phyloP scores from a whole-genome alignment of 2,329 filamentous ascomycete genomes.

The Trichophaea hybrida region DNA sequence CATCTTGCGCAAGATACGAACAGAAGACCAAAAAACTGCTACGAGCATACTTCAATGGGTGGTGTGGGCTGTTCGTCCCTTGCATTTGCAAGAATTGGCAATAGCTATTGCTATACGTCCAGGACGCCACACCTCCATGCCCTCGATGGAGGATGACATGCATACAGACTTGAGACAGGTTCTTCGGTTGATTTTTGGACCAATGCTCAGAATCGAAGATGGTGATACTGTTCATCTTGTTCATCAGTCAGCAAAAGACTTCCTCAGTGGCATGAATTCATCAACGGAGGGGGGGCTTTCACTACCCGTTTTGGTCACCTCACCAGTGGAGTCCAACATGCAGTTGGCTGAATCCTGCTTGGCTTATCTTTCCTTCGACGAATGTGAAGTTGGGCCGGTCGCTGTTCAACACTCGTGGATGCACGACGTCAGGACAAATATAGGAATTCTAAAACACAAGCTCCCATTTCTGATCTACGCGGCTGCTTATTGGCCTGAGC shows the following conservation, averaged over 20 bases:
- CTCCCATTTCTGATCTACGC: background rate
- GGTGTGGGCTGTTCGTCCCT: slow-evolving; percentile 14
- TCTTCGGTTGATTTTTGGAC: slow-evolving; percentile 17
- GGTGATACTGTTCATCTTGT: slow-evolving; percentile 23
- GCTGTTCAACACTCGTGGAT: background rate
- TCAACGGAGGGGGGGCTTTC: background rate
- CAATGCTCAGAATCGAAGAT: slow-evolving; percentile 20
- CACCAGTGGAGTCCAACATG: background rate
- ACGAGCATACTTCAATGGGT: slow-evolving; percentile 21
- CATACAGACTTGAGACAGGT: slow-evolving; percentile 18
- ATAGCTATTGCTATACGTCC: slow-evolving; percentile 17
- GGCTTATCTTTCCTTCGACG: background rate
- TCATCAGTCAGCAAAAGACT: slow-evolving; percentile 25
- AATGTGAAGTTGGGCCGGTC: background rate
- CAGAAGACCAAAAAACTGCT: slow-evolving; percentile 8
- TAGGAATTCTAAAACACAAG: background rate
- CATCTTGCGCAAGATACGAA: no score
- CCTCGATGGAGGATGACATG: slow-evolving; percentile 18
- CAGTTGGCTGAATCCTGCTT: background rate
- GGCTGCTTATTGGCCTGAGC: background rate
- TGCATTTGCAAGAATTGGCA: slow-evolving; percentile 20
- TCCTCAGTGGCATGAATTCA: slow-evolving; percentile 9
- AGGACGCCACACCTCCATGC: slow-evolving; percentile 6
- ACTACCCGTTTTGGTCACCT: background rate
- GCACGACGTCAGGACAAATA: background rate